Conservation (phyloP, 805 yeast species). For the Myxozyma mucilagina region DNA sequence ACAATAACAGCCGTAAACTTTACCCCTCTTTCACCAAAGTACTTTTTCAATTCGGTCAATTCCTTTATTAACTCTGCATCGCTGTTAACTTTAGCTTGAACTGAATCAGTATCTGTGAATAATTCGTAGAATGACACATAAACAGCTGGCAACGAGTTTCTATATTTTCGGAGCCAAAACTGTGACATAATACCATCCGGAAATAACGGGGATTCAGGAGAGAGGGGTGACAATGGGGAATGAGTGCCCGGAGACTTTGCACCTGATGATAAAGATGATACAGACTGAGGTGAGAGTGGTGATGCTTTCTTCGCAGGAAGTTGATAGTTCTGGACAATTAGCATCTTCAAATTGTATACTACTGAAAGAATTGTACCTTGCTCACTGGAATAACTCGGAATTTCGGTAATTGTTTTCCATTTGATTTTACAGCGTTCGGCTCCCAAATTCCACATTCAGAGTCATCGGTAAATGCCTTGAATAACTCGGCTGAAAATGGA, state of each 20-base stretch:
- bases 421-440: conserved; percentile 12
- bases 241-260: conserved; percentile 27
- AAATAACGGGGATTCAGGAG: conserved; percentile 44
- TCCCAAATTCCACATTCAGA: conserved; percentile 21
- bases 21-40: conserved; percentile 39
- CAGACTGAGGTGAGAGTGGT: conserved; percentile 20
- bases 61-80: conserved; percentile 44
- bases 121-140: conserved; percentile 50
- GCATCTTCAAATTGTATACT: not conserved
- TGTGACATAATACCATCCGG: conserved; percentile 48
- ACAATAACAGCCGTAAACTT: conserved; percentile 44
- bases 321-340: conserved; percentile 9
- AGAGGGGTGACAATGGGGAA: conserved; percentile 48
- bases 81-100: conserved; percentile 31
- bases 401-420: not conserved
- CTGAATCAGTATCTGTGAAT: conserved; percentile 38
- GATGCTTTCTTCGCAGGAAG: conserved; percentile 27
- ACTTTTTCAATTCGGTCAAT: conserved; percentile 41
- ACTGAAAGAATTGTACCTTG: conserved; percentile 6
- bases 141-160: conserved; percentile 50
- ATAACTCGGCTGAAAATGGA: conserved; percentile 18
- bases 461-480: conserved; percentile 18
- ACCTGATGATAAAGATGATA: conserved; percentile 13
- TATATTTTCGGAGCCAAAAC: conserved; percentile 58
- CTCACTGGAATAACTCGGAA: conserved; percentile 21